Evolutionary conservation across 2,329 filamentous ascomycete species (phyloP).

Genomic region (Arachnopeziza araneosa): DNA sequence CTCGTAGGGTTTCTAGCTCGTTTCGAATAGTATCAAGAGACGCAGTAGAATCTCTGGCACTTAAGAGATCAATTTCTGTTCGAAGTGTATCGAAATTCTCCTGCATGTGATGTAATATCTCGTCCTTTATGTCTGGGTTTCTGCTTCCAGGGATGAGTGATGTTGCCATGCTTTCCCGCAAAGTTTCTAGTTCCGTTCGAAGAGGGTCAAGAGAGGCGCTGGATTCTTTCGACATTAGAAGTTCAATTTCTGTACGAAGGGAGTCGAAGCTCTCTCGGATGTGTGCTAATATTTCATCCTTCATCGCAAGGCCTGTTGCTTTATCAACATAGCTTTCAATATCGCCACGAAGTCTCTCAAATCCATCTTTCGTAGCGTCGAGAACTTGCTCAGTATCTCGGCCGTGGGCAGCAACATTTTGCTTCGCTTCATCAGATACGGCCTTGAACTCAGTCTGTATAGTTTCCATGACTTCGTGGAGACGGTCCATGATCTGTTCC

Average conservation of each 20-base stretch:
- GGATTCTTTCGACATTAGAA: constrained; percentile 44
- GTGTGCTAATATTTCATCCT: constrained; percentile 72
- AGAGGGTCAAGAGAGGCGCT: constrained; percentile 53
- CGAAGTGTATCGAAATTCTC: constrained; percentile 61
- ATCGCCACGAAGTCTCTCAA: constrained; percentile 73
- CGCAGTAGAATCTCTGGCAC: constrained; percentile 39
- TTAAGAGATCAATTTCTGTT: constrained; percentile 55
- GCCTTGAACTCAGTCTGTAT: constrained; percentile 55
- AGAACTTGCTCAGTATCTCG: constrained; percentile 83
- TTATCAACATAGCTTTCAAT: constrained; percentile 78
- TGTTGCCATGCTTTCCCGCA: constrained; percentile 52
- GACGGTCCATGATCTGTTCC: constrained; percentile 47
- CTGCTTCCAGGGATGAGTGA: constrained; percentile 36
- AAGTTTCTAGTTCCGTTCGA: constrained; percentile 58
- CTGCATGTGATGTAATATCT: constrained; percentile 66
- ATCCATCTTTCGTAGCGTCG: constrained; percentile 79
- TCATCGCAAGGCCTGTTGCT: constrained; percentile 60
- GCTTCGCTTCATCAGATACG: constrained; percentile 60
- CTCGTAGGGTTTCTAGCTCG: constrained; percentile 56
- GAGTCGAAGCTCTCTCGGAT: constrained; percentile 60
- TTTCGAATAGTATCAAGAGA: constrained; percentile 50
- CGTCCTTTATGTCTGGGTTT: constrained; percentile 60
- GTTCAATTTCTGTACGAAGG: constrained; percentile 62
- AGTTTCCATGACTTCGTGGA: constrained; percentile 60
- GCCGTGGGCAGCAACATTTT: constrained; percentile 73